These are phyloP conservation scores for Mortierella sp. DNA, from an alignment of 371 early-diverging fungal genomes.

Conservation along the genomic window DNA sequence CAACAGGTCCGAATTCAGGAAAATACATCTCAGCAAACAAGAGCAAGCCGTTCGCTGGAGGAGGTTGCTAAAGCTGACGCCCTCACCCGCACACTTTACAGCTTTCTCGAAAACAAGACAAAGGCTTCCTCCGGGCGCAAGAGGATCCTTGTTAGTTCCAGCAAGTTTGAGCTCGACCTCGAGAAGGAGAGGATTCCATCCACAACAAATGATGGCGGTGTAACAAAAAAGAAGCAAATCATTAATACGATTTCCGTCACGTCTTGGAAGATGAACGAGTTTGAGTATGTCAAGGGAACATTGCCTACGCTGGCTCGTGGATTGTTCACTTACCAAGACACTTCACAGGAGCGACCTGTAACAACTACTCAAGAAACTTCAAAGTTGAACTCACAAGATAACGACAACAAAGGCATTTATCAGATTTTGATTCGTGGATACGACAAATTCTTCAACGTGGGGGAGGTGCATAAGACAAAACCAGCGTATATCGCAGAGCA, in stretches of 20 bases:
- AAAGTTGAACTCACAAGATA: not conserved
- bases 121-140: constrained; percentile 12
- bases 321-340: constrained; percentile 74
- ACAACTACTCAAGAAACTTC: not conserved
- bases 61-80: constrained; percentile 30
- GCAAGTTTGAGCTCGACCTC: constrained; percentile 29
- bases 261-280: constrained; percentile 76
- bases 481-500: constrained; percentile 62
- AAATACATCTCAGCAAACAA: not conserved
- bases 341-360: not conserved
- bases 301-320: constrained; percentile 88
- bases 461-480: constrained; percentile 70
- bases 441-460: constrained; percentile 94
- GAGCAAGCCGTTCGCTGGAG: not conserved
- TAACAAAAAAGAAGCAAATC: not conserved
- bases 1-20: constrained; percentile 16
- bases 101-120: constrained; percentile 23
- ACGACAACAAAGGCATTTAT: constrained; percentile 24
- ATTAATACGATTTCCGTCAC: constrained; percentile 27
- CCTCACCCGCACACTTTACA: constrained; percentile 28
- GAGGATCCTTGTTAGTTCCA: constrained; percentile 42
- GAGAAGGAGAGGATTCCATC: constrained; percentile 7
- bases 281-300: constrained; percentile 51
- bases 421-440: constrained; percentile 88
- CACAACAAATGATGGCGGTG: not conserved